Conservation (phyloP, 2,329 filamentous ascomycete species). For the Akanthomyces muscarius region DNA sequence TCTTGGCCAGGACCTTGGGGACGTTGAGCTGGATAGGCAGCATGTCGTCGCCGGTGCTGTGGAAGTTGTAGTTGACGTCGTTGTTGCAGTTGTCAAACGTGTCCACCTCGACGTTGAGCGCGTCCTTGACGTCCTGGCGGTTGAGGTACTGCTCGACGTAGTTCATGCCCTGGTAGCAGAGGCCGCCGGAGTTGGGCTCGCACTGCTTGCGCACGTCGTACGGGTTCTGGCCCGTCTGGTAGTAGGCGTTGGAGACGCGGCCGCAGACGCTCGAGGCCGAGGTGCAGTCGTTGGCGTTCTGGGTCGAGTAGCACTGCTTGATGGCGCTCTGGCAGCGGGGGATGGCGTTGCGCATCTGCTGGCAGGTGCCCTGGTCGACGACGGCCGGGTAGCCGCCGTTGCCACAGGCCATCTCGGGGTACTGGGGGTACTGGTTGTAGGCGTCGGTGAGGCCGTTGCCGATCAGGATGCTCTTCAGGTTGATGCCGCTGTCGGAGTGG, state of each 20-base stretch:
- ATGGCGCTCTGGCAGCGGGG: slow-evolving; percentile 88
- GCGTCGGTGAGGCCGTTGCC: slow-evolving; percentile 96
- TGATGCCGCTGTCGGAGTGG: slow-evolving; percentile 96
- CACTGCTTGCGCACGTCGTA: slow-evolving; percentile 93
- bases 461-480: slow-evolving; percentile 91
- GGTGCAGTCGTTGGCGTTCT: slow-evolving; percentile 88
- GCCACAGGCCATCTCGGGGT: slow-evolving; percentile 96
- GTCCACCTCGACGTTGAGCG: slow-evolving; percentile 83
- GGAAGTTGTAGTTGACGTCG: slow-evolving; percentile 97
- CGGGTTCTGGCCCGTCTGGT: slow-evolving; percentile 39
- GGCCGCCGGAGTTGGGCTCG: slow-evolving; percentile 67
- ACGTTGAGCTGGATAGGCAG: slow-evolving; percentile 92
- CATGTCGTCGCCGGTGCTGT: slow-evolving; percentile 98
- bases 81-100: slow-evolving; percentile 97
- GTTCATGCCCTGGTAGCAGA: slow-evolving; percentile 90
- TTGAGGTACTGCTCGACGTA: slow-evolving; percentile 89
- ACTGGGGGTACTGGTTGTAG: slow-evolving; percentile 89
- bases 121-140: slow-evolving; percentile 74
- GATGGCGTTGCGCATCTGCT: slow-evolving; percentile 87
- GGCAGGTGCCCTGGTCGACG: slow-evolving; percentile 70
- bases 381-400: slow-evolving; percentile 91
- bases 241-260: slow-evolving; percentile 23
- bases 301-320: slow-evolving; percentile 83
- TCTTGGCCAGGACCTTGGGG: slow-evolving; percentile 68
- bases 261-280: slow-evolving; percentile 97